Base-by-base conservation (phyloP, 306 rosid genomes). In the Senna tora region DNA sequence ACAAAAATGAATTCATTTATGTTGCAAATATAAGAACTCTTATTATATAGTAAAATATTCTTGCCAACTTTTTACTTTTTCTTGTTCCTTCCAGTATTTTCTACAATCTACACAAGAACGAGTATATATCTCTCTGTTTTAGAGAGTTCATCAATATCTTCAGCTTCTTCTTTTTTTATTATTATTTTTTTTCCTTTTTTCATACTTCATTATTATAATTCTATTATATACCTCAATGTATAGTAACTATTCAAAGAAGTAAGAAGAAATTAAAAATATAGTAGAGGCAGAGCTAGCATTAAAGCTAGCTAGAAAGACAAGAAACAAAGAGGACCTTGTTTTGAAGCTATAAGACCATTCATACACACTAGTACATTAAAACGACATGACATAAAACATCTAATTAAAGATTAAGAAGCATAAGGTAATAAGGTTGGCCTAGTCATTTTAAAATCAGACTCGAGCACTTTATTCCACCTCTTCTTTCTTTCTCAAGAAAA, bases 361-460 rank as follows among this genome's bases (percentile, higher is more conserved):
- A n/a, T 17, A 20, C 59, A 78, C 46, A 71, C 71, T 39, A n/a
- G n/a, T n/a, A 19, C 36, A 17, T 50, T 71, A 30, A 71, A 76
- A 42, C 28, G 47, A 71, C 71, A 25, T 76, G 75, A 16, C 81
- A 54, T 7, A 39, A 9, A 39, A 7, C 7, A 9, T 39, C 45
- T 9, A n/a, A n/a, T n/a, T n/a, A 39, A 39, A 43, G 2, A 43
- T 13, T 43, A 43, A 43, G 4, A 77, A 60, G 11, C 54, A 69
- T 43, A 59, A 50, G 45, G n/a, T n/a, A n/a, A n/a, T n/a, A n/a
- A n/a, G n/a, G n/a, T n/a, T n/a, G n/a, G 43, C 68, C 61, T 38
- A 13, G 80, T 77, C 79, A 65, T 77, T 55, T 69, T 15, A 73
- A 36, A 80, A 60, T 36, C 1, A 56, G 62, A 77, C 78, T 60